Conservation (phyloP, 2,329 filamentous ascomycete genomes). For the Didymella sp. region DNA sequence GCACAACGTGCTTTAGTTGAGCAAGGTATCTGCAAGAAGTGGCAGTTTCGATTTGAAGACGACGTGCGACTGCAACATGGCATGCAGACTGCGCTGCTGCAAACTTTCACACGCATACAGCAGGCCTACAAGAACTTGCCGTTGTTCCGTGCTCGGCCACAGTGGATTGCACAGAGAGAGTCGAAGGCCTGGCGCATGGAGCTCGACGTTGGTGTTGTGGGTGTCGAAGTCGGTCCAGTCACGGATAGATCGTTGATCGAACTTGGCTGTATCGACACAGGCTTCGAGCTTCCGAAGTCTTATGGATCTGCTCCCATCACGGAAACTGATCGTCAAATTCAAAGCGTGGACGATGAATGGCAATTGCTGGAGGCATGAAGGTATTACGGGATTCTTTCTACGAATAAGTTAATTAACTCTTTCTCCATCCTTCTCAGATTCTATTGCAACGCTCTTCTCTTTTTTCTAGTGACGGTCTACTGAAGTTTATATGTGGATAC, state of each 20-base stretch:
- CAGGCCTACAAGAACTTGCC: neutral
- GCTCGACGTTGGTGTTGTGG: conserved; percentile 19
- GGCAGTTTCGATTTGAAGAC: neutral
- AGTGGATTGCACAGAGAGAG: neutral
- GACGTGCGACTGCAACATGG: neutral
- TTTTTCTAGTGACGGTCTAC: neutral
- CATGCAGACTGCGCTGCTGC: neutral
- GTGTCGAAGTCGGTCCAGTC: conserved; percentile 3
- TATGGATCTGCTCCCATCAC: conserved; percentile 1
- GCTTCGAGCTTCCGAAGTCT: conserved; percentile 12
- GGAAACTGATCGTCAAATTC: neutral
- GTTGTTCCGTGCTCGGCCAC: conserved; percentile 3
- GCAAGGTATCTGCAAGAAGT: conserved; percentile 8
- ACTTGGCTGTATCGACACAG: neutral
- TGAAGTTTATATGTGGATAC: conserved; percentile 18
- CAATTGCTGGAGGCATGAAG: conserved; percentile 3
- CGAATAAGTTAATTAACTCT: neutral
- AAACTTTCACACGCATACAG: neutral
- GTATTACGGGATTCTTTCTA: neutral
- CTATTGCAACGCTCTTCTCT: neutral
- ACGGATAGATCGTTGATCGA: conserved; percentile 9
- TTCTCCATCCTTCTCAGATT: neutral
- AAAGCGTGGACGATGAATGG: conserved; percentile 9
- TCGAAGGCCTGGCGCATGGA: conserved; percentile 24
- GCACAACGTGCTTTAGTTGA: neutral